Evolutionary conservation across 768 basidiomycete genomes (phyloP), one percentile per base, ranked within the genome.

Genomic region (Mycena epipterygia): DNA sequence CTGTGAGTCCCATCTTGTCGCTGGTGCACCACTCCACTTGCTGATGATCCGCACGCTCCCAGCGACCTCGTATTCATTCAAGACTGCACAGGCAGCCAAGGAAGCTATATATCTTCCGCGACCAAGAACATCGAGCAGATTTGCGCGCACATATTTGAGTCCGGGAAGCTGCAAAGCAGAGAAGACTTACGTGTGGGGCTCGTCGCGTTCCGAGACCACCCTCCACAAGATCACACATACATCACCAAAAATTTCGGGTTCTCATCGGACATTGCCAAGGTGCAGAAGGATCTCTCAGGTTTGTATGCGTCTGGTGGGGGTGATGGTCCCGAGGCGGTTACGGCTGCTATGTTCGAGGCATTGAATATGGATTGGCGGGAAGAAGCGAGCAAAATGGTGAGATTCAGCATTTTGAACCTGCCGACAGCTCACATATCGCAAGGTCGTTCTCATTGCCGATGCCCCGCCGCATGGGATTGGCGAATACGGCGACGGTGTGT

Each of bases 401-500:
- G n/a, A n/a, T n/a, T n/a, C n/a, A n/a, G n/a, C n/a, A n/a, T n/a
- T n/a, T n/a, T n/a, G n/a, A n/a, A n/a, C n/a, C n/a, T n/a, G n/a
- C n/a, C n/a, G n/a, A n/a, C n/a, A n/a, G n/a, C n/a, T n/a, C n/a
- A n/a, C n/a, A n/a, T n/a, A n/a, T n/a, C n/a, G n/a, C n/a, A n/a
- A n/a, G n/a, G n/a, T n/a, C n/a, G 96, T 99, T 7, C 88, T 98
- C 75, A 96, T 98, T 76, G 96, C 97, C 21, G 97, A 99, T 85
- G 97, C 97, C 0, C 97, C 97, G 41, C 96, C 97, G 19, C 97
- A 99, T 83, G 97, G 97, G 3, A 95, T 98, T 76, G 97, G 97
- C 67, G 97, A 98, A 80, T 95, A 95, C 73, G 97, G 97, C 21
- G 97, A 98, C 83, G 96, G 96, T 95, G 74, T 75, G 87, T 80